These are phyloP conservation scores for Penicillium simplicissimum DNA, from an alignment of 495 filamentous ascomycete genomes.

Conservation along the genomic window DNA sequence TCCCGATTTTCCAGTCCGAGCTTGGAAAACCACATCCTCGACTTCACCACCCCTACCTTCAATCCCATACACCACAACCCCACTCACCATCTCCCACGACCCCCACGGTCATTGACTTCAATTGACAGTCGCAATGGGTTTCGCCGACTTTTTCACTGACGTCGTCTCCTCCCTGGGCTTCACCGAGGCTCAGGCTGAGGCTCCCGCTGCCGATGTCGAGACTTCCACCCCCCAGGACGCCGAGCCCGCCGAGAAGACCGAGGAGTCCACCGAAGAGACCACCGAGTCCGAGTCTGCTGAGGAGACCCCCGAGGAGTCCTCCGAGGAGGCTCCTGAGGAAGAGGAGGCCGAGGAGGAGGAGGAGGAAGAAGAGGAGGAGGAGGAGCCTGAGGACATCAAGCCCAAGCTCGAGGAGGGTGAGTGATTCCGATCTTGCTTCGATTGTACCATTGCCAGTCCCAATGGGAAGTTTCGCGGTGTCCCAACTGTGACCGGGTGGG, in stretches of 20 bases:
- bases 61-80: constrained; percentile 19
- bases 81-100: constrained; percentile 26
- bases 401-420: constrained; percentile 87
- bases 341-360: constrained; percentile 54
- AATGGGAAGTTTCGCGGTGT: background rate
- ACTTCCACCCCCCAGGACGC: constrained; percentile 50
- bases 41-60: constrained; percentile 39
- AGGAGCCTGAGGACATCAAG: constrained; percentile 86
- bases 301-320: constrained; percentile 33
- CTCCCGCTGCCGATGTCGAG: constrained; percentile 54
- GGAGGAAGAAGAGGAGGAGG: constrained; percentile 85
- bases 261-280: constrained; percentile 41
- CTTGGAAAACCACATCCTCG: constrained; percentile 45
- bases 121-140: constrained; percentile 58
- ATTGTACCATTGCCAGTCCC: background rate
- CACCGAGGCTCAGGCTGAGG: constrained; percentile 61
- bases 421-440: constrained; percentile 34
- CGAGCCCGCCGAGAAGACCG: constrained; percentile 50
- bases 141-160: constrained; percentile 65
- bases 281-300: constrained; percentile 35
- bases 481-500: background rate
- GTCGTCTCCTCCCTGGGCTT: constrained; percentile 58
- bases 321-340: constrained; percentile 49
- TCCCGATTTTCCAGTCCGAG: constrained; percentile 49
- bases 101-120: constrained; percentile 35